Conservation (phyloP, 768 basidiomycete species). For the Lactifluus subvellereus region DNA sequence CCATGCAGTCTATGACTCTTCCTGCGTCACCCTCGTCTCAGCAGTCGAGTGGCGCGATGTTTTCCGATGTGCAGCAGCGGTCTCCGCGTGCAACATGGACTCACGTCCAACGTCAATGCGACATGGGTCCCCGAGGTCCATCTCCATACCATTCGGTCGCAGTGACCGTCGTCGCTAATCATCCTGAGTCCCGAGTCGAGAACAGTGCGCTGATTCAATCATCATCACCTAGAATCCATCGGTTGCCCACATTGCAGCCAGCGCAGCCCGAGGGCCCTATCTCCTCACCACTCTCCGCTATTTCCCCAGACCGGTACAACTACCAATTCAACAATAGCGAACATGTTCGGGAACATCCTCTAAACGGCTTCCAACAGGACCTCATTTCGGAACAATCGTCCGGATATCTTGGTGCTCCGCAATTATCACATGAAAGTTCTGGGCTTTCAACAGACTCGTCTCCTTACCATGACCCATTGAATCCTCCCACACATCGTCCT, state of each 20-base stretch:
- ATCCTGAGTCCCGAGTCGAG: conserved; percentile 23
- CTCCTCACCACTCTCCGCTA: conserved; percentile 40
- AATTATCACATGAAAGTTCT: conserved; percentile 43
- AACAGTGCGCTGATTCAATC: conserved; percentile 45
- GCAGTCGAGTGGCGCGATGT: conserved; percentile 17
- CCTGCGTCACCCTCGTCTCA: conserved; percentile 17
- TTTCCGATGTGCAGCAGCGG: conserved; percentile 19
- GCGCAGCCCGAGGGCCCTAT: conserved; percentile 30
- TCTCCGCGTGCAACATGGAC: conserved; percentile 24
- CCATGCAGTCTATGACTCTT: conserved; percentile 19
- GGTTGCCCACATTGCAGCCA: conserved; percentile 48
- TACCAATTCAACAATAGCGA: conserved; percentile 31
- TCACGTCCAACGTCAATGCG: conserved; percentile 25
- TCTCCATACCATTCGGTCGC: conserved; percentile 1
- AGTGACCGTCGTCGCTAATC: conserved; percentile 13
- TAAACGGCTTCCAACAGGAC: conserved; percentile 43
- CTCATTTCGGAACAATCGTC: conserved; percentile 29
- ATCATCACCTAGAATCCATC: conserved; percentile 43
- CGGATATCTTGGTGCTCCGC: conserved; percentile 38
- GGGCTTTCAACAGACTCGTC: conserved; percentile 47
- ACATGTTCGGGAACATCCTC: conserved; percentile 43
- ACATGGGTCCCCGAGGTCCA: conserved; percentile 21
- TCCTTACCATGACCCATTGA: conserved; percentile 56
- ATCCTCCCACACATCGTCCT: conserved; percentile 48
- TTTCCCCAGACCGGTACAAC: conserved; percentile 41